Evolutionary conservation across 495 filamentous ascomycete species (phyloP).

Genomic region (Aspergillus heteromorphus): DNA sequence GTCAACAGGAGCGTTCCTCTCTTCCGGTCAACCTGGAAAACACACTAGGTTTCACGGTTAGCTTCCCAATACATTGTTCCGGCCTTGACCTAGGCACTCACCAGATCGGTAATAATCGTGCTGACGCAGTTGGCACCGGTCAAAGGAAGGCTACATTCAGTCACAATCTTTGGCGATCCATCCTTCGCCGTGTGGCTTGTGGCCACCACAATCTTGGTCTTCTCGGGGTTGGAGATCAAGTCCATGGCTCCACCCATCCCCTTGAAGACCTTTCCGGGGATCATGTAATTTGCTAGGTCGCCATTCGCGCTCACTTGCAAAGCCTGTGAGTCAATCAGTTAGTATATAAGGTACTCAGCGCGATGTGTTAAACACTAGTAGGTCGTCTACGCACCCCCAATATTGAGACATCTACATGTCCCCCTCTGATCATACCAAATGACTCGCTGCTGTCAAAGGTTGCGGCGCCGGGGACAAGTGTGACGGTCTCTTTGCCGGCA

Average conservation of each 20-base stretch:
- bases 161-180: conserved; percentile 80
- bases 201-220: conserved; percentile 86
- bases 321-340: conserved; percentile 37
- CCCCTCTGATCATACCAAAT: conserved; percentile 89
- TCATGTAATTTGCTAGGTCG: conserved; percentile 87
- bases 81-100: conserved; percentile 33
- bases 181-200: conserved; percentile 92
- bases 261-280: conserved; percentile 86
- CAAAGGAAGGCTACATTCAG: conserved; percentile 78
- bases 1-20: conserved; percentile 68
- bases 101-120: conserved; percentile 87
- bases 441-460: conserved; percentile 84
- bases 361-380: neutral
- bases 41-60: conserved; percentile 38
- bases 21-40: conserved; percentile 81
- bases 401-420: conserved; percentile 83
- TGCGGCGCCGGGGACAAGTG: conserved; percentile 69
- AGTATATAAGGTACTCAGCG: neutral
- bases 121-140: conserved; percentile 82
- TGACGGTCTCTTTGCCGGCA: conserved; percentile 91
- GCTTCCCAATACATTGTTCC: neutral
- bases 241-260: conserved; percentile 98
- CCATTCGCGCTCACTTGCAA: conserved; percentile 81
- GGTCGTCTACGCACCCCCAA: conserved; percentile 56
- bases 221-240: conserved; percentile 74